Evolutionary conservation across 2,329 filamentous ascomycete species (phyloP).

Genomic region (Myrmaecium sp.): DNA sequence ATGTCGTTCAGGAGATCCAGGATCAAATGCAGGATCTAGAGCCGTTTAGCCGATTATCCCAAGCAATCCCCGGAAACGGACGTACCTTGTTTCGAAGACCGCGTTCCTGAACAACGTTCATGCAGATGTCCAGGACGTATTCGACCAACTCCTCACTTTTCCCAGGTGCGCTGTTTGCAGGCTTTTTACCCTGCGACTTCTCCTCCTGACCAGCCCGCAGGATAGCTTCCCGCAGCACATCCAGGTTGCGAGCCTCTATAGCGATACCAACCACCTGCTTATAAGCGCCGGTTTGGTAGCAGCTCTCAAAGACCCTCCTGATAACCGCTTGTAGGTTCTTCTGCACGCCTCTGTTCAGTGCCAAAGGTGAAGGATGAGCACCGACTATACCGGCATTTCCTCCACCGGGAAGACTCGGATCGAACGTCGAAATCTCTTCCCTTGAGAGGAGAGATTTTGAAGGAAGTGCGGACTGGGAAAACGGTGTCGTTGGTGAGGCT

Average conservation of each 20-base stretch:
- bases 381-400: constrained; percentile 37
- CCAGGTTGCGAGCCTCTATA: constrained; percentile 81
- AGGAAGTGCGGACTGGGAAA: constrained; percentile 82
- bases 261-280: constrained; percentile 94
- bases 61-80: not conserved
- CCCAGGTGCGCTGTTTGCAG: constrained; percentile 33
- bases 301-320: constrained; percentile 79
- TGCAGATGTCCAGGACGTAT: constrained; percentile 87
- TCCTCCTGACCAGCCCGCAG: constrained; percentile 77
- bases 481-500: constrained; percentile 81
- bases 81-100: constrained; percentile 55
- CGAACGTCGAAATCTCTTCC: constrained; percentile 47
- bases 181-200: constrained; percentile 45
- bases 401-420: constrained; percentile 37
- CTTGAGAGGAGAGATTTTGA: constrained; percentile 92
- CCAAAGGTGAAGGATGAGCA: constrained; percentile 41
- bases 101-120: constrained; percentile 93
- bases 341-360: constrained; percentile 57
- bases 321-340: constrained; percentile 69
- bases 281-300: constrained; percentile 72
- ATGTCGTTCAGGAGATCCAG: constrained; percentile 92
- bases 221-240: constrained; percentile 74
- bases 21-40: constrained; percentile 69
- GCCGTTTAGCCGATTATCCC: constrained; percentile 6
- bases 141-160: constrained; percentile 89